A percentile compares a stretch with the other conserved stretches of the same genome.
phyloP scores from a whole-genome alignment of 306 rosid genomes.

The Quercus berberidifolia region DNA sequence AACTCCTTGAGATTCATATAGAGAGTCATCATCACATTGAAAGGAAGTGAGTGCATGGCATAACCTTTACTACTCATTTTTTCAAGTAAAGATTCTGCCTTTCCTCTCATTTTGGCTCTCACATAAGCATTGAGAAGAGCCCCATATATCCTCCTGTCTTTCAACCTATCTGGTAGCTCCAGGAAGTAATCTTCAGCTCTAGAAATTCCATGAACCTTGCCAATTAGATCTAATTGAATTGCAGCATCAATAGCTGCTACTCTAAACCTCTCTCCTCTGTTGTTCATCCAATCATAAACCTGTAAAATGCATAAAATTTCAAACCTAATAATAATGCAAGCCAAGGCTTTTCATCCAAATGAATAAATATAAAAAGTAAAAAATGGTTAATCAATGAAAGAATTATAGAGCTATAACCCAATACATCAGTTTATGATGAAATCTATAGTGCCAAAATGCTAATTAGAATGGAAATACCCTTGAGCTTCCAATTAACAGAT shows the following conservation, averaged over 20 bases:
- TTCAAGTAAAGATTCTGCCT: slow-evolving; percentile 79
- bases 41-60: slow-evolving; percentile 67
- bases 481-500: neutral
- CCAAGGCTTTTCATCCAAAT: neutral
- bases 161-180: slow-evolving; percentile 44
- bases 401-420: neutral
- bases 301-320: slow-evolving; percentile 25
- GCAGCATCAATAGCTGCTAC: slow-evolving; percentile 73
- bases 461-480: neutral
- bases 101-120: slow-evolving; percentile 46
- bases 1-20: slow-evolving; percentile 80
- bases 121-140: slow-evolving; percentile 85
- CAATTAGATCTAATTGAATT: neutral
- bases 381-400: neutral
- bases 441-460: neutral
- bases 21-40: slow-evolving; percentile 96
- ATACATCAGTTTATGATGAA: neutral
- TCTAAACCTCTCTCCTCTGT: slow-evolving; percentile 80
- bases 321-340: neutral
- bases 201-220: slow-evolving; percentile 41
- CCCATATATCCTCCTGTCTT: slow-evolving; percentile 74
- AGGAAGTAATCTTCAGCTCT: slow-evolving; percentile 76
- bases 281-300: slow-evolving; percentile 93
- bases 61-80: slow-evolving; percentile 68
- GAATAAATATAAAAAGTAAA: neutral